phyloP scores from a whole-genome alignment of 2,329 filamentous ascomycete species.

The Exophiala mesophila region DNA sequence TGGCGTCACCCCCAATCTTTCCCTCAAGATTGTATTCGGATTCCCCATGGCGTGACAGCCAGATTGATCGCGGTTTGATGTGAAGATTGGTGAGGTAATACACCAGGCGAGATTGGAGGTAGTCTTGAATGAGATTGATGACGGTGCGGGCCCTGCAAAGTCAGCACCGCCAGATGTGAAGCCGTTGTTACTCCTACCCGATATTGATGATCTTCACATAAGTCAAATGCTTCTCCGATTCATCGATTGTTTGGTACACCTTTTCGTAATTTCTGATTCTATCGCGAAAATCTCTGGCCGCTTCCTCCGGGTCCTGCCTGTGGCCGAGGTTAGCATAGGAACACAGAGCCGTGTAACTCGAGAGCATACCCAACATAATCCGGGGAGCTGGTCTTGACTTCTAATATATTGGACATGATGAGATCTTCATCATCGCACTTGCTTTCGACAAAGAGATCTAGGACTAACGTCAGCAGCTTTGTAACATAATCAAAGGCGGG shows the following conservation, averaged over 20 bases:
- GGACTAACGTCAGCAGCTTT: conserved; percentile 3
- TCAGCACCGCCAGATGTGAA: not conserved
- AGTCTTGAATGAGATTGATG: conserved; percentile 96
- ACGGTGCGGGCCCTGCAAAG: conserved; percentile 62
- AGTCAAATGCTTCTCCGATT: conserved; percentile 79
- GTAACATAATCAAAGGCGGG: too few relatives aligned
- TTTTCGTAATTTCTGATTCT: conserved; percentile 97
- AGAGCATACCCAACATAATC: conserved; percentile 63
- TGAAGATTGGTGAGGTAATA: conserved; percentile 99
- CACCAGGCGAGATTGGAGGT: conserved; percentile 90
- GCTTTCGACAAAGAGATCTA: conserved; percentile 87
- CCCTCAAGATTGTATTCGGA: conserved; percentile 87
- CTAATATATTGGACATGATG: conserved; percentile 96
- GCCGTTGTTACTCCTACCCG: conserved; percentile 50
- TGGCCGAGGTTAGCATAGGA: not conserved
- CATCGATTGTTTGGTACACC: conserved; percentile 89
- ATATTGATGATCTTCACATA: conserved; percentile 98
- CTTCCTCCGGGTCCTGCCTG: conserved; percentile 87
- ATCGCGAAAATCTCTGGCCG: conserved; percentile 85
- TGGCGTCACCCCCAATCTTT: conserved; percentile 86
- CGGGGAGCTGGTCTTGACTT: conserved; percentile 94
- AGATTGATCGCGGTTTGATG: conserved; percentile 93
- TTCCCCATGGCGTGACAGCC: conserved; percentile 96
- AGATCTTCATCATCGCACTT: conserved; percentile 93
- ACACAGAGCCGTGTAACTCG: not conserved